A percentile compares a stretch with the other conserved stretches of the same genome.
phyloP scores from a whole-genome alignment of 2,329 filamentous ascomycete species.

The Fusarium liriodendri region DNA sequence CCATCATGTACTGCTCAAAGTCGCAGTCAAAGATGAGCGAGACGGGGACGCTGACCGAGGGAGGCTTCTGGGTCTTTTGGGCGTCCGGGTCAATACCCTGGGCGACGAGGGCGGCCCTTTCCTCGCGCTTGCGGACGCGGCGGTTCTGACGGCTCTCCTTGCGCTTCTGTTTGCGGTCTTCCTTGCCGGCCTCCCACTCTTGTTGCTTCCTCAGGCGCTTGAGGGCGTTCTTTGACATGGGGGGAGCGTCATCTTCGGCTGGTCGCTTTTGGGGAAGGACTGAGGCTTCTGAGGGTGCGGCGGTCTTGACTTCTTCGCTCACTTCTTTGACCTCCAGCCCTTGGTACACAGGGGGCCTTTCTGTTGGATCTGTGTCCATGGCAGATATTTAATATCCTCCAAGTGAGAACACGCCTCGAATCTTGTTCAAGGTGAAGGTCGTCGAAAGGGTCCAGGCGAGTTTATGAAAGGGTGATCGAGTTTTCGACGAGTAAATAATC shows the following conservation, averaged over 20 bases:
- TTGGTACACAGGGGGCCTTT: background rate
- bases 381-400: background rate
- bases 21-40: conserved; percentile 90
- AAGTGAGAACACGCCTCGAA: background rate
- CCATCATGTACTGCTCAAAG: conserved; percentile 90
- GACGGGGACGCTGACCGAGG: conserved; percentile 73
- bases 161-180: conserved; percentile 64
- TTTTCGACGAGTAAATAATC: background rate
- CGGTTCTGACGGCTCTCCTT: conserved; percentile 66
- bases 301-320: background rate
- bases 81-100: conserved; percentile 56
- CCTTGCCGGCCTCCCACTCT: conserved; percentile 80
- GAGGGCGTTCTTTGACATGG: conserved; percentile 84
- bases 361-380: background rate
- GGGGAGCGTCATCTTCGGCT: conserved; percentile 24
- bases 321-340: background rate
- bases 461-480: background rate
- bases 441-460: background rate
- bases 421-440: background rate
- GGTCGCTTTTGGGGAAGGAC: conserved; percentile 5
- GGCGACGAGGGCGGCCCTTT: conserved; percentile 62
- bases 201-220: conserved; percentile 81
- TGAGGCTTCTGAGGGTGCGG: conserved; percentile 2
- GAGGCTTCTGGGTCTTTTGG: conserved; percentile 49
- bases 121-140: conserved; percentile 61